These are phyloP conservation scores for Carnegiea gigantea DNA, from an alignment of 179 eudicot genomes.

Conservation along the genomic window DNA sequence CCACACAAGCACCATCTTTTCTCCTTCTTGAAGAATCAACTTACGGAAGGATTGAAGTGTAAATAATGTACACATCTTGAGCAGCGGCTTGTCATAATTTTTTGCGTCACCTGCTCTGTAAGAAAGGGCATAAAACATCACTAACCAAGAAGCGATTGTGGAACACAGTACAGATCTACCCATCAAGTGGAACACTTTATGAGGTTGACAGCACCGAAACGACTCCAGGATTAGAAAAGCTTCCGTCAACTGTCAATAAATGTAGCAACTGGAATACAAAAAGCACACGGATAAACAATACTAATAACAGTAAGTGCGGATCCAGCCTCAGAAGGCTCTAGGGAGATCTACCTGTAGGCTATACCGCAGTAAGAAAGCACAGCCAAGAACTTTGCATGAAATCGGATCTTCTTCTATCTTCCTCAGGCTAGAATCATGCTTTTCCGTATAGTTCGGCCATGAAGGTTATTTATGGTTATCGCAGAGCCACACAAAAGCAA, in stretches of 20 bases:
- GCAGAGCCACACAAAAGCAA: not conserved
- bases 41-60: slow-evolving; percentile 84
- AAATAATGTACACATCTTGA: slow-evolving; percentile 75
- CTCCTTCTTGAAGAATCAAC: slow-evolving; percentile 97
- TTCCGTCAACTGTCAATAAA: not conserved
- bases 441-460: not conserved
- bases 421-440: not conserved
- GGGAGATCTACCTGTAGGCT: not conserved
- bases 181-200: not conserved
- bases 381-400: not conserved
- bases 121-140: slow-evolving; percentile 18
- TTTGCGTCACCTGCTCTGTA: slow-evolving; percentile 47
- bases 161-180: not conserved
- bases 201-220: not conserved
- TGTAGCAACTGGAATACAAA: not conserved
- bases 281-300: not conserved
- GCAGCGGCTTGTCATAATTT: slow-evolving; percentile 65
- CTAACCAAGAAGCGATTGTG: not conserved
- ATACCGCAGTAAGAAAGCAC: not conserved
- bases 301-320: not conserved
- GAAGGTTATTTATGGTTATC: not conserved
- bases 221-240: not conserved
- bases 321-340: too few relatives aligned
- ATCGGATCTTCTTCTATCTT: not conserved
- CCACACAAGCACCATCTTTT: slow-evolving; percentile 98